phyloP scores from a whole-genome alignment of 1,284 basidiomycete genomes.

The Jaminaea rosea region DNA sequence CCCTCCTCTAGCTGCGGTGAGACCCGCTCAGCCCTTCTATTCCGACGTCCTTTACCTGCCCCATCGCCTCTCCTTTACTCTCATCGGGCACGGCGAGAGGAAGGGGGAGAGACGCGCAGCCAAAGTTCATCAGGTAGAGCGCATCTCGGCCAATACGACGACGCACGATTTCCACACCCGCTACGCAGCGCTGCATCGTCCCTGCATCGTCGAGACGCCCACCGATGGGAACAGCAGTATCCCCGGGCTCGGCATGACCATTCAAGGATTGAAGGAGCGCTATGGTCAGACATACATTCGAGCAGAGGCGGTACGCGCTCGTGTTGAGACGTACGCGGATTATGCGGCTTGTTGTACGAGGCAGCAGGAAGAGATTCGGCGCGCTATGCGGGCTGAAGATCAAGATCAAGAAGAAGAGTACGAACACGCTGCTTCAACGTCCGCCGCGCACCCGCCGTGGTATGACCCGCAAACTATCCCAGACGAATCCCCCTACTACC shows the following conservation, averaged over 20 bases:
- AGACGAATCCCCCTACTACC: conserved; percentile 41
- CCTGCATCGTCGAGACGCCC: conserved; percentile 11
- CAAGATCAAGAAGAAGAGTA: not conserved
- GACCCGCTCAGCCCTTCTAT: conserved; percentile 18
- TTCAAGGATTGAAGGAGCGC: conserved; percentile 1
- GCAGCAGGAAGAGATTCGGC: conserved; percentile 7
- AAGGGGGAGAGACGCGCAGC: not conserved
- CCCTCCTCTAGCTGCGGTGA: conserved; percentile 3
- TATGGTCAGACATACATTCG: conserved; percentile 31
- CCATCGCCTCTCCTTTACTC: conserved; percentile 26
- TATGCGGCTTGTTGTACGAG: conserved; percentile 19
- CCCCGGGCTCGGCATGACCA: conserved; percentile 6
- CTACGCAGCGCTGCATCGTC: conserved; percentile 14
- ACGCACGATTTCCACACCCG: conserved; percentile 7
- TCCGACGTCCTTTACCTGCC: conserved; percentile 37
- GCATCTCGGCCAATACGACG: not conserved
- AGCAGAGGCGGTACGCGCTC: conserved; percentile 32
- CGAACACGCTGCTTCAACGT: too few species aligned
- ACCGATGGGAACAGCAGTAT: conserved; percentile 28
- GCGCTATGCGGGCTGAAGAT: conserved; percentile 2
- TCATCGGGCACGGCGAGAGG: not conserved
- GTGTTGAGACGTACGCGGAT: conserved; percentile 22
- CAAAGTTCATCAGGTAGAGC: not conserved
- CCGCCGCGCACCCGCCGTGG: too few species aligned
- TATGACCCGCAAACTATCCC: conserved; percentile 26